Evolutionary conservation across 75 land plant species (phyloP).

Genomic region (Ceratopteris richardii): DNA sequence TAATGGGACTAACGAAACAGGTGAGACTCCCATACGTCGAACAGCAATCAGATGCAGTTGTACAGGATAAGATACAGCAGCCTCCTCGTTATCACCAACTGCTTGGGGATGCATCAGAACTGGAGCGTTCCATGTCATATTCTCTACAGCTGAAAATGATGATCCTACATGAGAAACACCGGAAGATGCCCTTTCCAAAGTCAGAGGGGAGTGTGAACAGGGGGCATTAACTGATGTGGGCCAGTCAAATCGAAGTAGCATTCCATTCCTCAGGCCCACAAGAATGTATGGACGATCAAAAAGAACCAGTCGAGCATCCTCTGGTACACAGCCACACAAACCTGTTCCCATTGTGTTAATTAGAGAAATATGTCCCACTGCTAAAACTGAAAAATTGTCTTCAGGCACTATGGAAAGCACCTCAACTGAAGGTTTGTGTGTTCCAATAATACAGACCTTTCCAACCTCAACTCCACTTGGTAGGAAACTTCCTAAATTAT

Average conservation of each 20-base stretch:
- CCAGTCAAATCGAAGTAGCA: conserved; percentile 96
- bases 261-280: conserved; percentile 87
- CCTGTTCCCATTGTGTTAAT: conserved; percentile 53
- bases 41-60: conserved; percentile 71
- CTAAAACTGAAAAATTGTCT: conserved; percentile 53
- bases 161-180: no score
- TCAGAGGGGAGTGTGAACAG: no score
- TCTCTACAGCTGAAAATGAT: no score
- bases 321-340: conserved; percentile 75
- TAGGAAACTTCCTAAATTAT: conserved; percentile 6
- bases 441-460: conserved; percentile 69
- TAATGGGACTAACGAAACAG: conserved; percentile 78
- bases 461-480: conserved; percentile 39
- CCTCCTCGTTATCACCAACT: conserved; percentile 2
- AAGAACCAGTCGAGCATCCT: conserved; percentile 80
- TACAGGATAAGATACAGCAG: conserved; percentile 23
- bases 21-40: conserved; percentile 80
- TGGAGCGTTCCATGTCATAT: no score
- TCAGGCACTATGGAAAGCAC: conserved; percentile 56
- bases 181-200: no score
- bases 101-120: background rate
- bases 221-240: conserved; percentile 12
- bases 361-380: conserved; percentile 57
- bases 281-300: conserved; percentile 77
- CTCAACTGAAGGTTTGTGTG: conserved; percentile 95